Evolutionary conservation across 495 filamentous ascomycete species (phyloP), one percentile per base, ranked within the genome.

Genomic region (Tuber microsphaerosporum): DNA sequence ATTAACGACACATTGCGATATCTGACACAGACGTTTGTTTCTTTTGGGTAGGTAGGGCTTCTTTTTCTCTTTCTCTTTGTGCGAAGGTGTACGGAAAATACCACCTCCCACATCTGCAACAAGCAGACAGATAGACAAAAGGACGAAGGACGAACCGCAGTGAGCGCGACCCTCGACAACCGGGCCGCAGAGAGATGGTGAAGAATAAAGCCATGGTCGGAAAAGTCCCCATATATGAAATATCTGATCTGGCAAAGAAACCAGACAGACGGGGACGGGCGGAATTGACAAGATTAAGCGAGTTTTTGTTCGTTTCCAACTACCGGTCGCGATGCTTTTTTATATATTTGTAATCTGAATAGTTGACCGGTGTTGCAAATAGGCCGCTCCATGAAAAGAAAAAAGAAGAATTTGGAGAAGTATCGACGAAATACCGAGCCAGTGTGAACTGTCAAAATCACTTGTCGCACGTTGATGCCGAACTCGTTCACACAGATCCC

Each of bases 271-370:
- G 2, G 51, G 26, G 56, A 65, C 56, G 56, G 56, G 34, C 56
- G 56, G 56, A 34, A 65, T 65, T 65, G 56, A 65, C 56, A 65
- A 34, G 56, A 65, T 65, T 65, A 65, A 65, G 56, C 26, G 56
- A 65, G 26, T 12, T 8, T 65, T 65, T 65, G 56, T 65, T 65
- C 56, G 56, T 65, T 65, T 65, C 56, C 56, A 65, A 65, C 56
- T 65, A 65, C 3, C 56, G 56, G 56, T 65, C 26, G 56, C 56
- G 26, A 65, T 65, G 56, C 56, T 65, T 65, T 61, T 65, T 65
- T 65, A 65, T 65, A 65, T 65, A 65, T 65, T 65, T 65, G 56
- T 65, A 65, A 65, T 31, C 56, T 65, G 56, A 65, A 65, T 65
- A 65, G 56, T 65, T 65, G 56, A 65, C 26, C 26, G 56, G 56